phyloP scores from a whole-genome alignment of 2,329 filamentous ascomycete genomes.

The Alternaria incomplexa region DNA sequence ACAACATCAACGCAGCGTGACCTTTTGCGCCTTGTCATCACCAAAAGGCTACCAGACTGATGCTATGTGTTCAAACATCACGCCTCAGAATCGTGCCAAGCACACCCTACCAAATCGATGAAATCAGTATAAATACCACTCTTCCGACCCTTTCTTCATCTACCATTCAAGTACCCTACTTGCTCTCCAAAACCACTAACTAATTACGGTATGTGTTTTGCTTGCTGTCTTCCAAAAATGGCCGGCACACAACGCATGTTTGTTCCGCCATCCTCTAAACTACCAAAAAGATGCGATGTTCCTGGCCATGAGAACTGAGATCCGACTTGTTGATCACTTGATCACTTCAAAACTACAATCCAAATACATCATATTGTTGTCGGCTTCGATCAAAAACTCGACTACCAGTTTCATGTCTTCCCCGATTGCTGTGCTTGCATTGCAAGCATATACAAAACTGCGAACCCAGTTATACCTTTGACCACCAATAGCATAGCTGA shows the following conservation, averaged over 20 bases:
- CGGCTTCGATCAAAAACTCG: not conserved
- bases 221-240: too few species aligned
- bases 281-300: too few species aligned
- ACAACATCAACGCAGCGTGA: not conserved
- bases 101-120: not conserved
- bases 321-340: accelerated
- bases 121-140: not conserved
- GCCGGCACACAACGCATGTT: too few species aligned
- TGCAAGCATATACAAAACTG: not conserved
- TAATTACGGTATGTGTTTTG: too few species aligned
- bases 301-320: not conserved
- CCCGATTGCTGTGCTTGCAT: not conserved
- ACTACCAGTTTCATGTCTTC: not conserved
- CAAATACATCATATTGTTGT: not conserved
- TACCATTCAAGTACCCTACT: too few species aligned
- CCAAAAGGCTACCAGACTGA: too few species aligned
- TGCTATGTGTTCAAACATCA: too few species aligned
- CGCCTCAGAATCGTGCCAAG: too few species aligned
- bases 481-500: not conserved
- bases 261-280: not conserved
- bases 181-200: too few species aligned
- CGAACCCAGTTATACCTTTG: not conserved
- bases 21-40: too few species aligned
- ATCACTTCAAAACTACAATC: accelerated
- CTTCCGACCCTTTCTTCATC: not conserved